Base-by-base conservation (phyloP, 2,329 filamentous ascomycete genomes). In the Biscogniauxia mediterranea region DNA sequence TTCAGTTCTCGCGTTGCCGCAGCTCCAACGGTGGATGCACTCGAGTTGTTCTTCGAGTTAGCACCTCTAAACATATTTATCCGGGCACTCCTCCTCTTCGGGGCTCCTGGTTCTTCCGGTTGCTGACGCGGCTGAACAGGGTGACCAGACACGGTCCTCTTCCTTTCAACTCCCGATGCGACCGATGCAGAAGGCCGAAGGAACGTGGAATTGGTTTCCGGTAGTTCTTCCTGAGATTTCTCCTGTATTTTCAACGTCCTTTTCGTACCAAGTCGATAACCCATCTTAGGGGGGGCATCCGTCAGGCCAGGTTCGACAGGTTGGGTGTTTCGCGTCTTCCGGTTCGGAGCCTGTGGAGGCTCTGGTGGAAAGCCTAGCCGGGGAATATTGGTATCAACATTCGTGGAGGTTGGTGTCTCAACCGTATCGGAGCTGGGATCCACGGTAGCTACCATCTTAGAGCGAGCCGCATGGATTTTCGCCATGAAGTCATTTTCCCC, bases 71-170 rank as follows among this genome's bases (percentile, higher is more conserved):
- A 89, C 68, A 84, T 81, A 70, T 85, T 86, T 51, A 93, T 80
- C 61, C 91, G 84, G 20, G 89, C 88, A 70, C 91, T 93, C 68
- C 91, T 83, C 69, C 91, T 82, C 66, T 89, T 86, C 1, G 85
- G 83, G 19, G 81, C 83, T 50, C 83, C 82, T 50, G 85, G 84
- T 68, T 92, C 90, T 62, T 88, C 83, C 3, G 77, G 74, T 57
- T 84, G 85, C 57, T 79, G 82, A 64, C 76, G 78, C 55, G 79
- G 79, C 64, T 76, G 84, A 55, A 84, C 85, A 15, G 83, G 84
- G 68, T 96, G 92, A 3, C 94, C 94, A 50, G 94, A 97, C n/a
- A 96, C 85, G 1, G 93, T 97, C 68, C 94, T 87, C 78, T 97
- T 98, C 74, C 93, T 87, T 62, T 93, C 91, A 15, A 81, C 77